Evolutionary conservation across 139 green algal species (phyloP).

Genomic region (Auxenochlorella protothecoides): DNA sequence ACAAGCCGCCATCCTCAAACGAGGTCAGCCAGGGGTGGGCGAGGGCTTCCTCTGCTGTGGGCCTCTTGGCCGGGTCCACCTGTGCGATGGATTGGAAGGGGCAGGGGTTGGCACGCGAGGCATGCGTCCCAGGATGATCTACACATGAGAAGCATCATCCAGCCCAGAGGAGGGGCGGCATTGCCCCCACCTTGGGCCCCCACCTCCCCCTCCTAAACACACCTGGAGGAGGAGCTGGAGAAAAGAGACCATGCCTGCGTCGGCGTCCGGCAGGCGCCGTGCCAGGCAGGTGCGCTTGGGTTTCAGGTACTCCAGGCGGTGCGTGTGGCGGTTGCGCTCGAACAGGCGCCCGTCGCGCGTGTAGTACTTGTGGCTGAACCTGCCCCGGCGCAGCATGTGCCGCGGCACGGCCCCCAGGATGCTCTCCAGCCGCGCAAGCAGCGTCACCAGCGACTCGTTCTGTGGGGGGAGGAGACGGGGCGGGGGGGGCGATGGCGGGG

Average conservation of each 20-base stretch:
- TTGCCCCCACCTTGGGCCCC: not conserved
- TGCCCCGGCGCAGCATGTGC: constrained; percentile 57
- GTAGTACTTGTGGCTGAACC: constrained; percentile 75
- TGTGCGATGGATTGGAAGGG: not conserved
- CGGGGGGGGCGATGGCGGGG: not conserved
- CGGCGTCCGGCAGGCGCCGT: constrained; percentile 41
- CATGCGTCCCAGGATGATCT: not conserved
- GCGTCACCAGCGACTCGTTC: constrained; percentile 70
- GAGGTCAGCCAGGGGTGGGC: constrained; percentile 66
- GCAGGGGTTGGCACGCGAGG: constrained; percentile 5
- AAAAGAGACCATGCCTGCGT: constrained; percentile 62
- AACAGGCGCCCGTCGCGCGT: constrained; percentile 60
- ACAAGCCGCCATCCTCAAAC: not conserved
- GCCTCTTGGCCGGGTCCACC: constrained; percentile 50
- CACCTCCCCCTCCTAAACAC: not conserved
- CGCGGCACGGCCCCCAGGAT: constrained; percentile 76
- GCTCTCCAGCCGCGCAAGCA: constrained; percentile 81
- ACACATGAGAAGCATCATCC: not conserved
- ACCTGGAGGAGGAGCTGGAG: constrained; percentile 44
- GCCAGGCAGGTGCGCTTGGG: constrained; percentile 55
- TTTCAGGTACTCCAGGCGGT: constrained; percentile 50
- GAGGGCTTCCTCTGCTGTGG: constrained; percentile 56
- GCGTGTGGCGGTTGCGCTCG: constrained; percentile 37
- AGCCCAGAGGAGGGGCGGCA: not conserved
- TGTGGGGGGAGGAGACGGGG: constrained; percentile 30